A percentile compares a stretch with the other conserved stretches of the same genome.
These are phyloP conservation scores for Sicyos baderoa DNA, from an alignment of 306 rosid species.

Conservation along the genomic window DNA sequence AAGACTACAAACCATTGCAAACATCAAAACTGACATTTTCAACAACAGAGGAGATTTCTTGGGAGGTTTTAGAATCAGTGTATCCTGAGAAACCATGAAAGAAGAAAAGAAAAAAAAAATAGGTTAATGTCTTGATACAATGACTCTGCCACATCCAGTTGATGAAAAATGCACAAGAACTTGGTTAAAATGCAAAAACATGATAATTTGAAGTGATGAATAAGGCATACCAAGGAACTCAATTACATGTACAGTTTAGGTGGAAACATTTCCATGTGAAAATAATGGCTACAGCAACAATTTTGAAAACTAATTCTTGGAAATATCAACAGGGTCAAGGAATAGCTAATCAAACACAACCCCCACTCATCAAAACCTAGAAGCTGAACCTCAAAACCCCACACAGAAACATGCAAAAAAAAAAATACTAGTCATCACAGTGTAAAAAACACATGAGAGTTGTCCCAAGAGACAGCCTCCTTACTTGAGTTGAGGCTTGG, in stretches of 20 bases:
- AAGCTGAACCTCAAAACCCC: slow-evolving; percentile 1
- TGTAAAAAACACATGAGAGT: background rate
- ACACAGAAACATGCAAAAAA: slow-evolving; percentile 3
- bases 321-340: background rate
- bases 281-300: background rate
- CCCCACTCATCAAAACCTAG: background rate
- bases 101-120: background rate
- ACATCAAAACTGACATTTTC: slow-evolving; percentile 51
- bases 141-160: no score
- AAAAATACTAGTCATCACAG: background rate
- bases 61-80: slow-evolving; percentile 51
- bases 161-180: background rate
- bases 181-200: background rate
- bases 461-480: no score
- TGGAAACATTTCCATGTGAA: slow-evolving; percentile 4
- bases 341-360: slow-evolving; percentile 1
- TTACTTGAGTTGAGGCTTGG: no score
- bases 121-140: background rate
- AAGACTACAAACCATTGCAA: slow-evolving; percentile 57
- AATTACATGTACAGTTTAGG: slow-evolving; percentile 3
- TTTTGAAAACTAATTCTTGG: background rate
- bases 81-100: slow-evolving; percentile 45
- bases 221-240: background rate
- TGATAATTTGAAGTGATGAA: background rate
- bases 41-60: slow-evolving; percentile 63